A percentile compares a stretch with the other conserved stretches of the same genome.
Conservation (phyloP, 768 basidiomycete species). For the Trametes cubensis region DNA sequence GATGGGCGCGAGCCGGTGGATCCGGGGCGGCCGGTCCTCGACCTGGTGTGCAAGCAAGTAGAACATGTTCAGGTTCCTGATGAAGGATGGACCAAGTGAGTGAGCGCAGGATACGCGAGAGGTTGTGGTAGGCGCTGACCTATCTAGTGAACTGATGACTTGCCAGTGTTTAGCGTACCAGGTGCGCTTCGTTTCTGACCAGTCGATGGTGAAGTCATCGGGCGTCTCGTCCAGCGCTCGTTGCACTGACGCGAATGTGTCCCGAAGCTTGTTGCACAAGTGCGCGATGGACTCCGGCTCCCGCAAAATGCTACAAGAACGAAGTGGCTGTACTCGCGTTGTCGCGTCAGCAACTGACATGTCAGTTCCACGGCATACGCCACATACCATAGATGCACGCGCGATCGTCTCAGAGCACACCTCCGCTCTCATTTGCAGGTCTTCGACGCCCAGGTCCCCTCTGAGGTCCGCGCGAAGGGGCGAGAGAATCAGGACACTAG, state of each 20-base stretch:
- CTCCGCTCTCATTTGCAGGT: conserved; percentile 21
- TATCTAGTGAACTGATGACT: conserved; percentile 21
- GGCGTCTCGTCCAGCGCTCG: conserved; percentile 25
- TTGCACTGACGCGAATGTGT: conserved; percentile 13
- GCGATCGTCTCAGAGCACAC: conserved; percentile 19
- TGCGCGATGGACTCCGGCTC: conserved; percentile 22
- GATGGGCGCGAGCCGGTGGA: conserved; percentile 23
- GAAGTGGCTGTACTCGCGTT: conserved; percentile 11
- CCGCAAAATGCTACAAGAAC: conserved; percentile 22
- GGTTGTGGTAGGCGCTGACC: conserved; percentile 5
- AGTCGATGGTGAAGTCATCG: conserved; percentile 8
- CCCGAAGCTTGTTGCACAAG: conserved; percentile 18
- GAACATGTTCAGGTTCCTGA: conserved; percentile 25
- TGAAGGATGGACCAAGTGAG: background rate
- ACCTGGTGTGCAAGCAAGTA: conserved; percentile 24
- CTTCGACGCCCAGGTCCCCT: conserved; percentile 14
- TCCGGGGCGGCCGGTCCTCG: conserved; percentile 23
- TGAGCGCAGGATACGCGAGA: background rate
- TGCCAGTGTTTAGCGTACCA: conserved; percentile 27
- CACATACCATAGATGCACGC: conserved; percentile 24
- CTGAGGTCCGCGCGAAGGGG: conserved; percentile 18
- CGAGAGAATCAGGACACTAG: background rate
- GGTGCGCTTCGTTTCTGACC: conserved; percentile 14
- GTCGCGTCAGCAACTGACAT: background rate
- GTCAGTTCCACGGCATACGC: no score